Base-by-base conservation (phyloP, 1,284 basidiomycete species). In the Wolfiporia cocos region DNA sequence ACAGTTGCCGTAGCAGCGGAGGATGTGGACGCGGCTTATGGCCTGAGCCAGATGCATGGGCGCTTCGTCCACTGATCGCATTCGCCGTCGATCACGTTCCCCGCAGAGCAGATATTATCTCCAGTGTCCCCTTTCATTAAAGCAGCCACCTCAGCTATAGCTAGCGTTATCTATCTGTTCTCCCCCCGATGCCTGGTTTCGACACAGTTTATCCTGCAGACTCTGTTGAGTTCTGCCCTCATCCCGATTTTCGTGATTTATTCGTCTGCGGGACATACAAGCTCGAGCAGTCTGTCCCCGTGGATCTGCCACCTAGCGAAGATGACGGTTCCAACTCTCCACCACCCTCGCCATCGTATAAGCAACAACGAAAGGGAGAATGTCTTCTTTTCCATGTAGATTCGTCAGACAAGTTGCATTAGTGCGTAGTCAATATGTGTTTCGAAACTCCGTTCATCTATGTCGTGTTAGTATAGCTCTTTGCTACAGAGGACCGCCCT, bases 221-320 rank as follows among this genome's bases (percentile, higher is more conserved):
- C 62, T 80, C 86, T 14, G 74, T 91, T 44, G 93, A 96, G 56
- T 95, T 92, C 60, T 93, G 90, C 55, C 92, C 91, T 11, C 73
- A 76, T 46, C 68, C 70, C 14, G 65, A 66, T 30, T 70, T 69
- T 32, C 64, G 70, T 12, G 66, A 82, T 51, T 64, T 92, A n/a
- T 76, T 96, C 49, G 83, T 82, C 1, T 92, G 90, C 56, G 92
- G 92, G 15, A 95, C 93, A 0, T 96, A 96, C 63, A 83, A 90
- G 52, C 73, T 95, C 11, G 66, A 76, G 31, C 65, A 78, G 40
- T 52, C 60, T 41, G 22, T 53, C 40, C n/a, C n/a, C n/a, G n/a
- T n/a, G n/a, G n/a, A n/a, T n/a, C n/a, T n/a, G n/a, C n/a, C n/a
- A n/a, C n/a, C n/a, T n/a, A n/a, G n/a, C 3, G 50, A 38, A 6